These are phyloP conservation scores for Trichosporon coremiiforme DNA, from an alignment of 1,284 basidiomycete species.

Conservation along the genomic window DNA sequence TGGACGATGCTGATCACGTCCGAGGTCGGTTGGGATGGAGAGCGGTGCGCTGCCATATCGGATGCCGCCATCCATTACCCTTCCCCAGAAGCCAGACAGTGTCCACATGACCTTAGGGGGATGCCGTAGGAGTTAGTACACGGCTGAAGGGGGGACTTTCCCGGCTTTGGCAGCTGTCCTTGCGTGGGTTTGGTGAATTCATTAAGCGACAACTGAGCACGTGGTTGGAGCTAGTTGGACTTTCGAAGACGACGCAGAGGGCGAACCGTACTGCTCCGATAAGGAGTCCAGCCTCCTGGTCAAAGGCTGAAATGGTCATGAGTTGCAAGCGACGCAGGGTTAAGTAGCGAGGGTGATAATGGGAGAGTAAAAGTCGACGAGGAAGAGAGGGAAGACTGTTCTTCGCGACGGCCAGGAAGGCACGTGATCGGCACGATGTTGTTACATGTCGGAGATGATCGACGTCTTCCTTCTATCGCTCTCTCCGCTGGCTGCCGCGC, in stretches of 20 bases:
- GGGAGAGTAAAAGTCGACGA: neutral
- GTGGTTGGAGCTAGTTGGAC: neutral
- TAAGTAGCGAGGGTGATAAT: too few relatives aligned
- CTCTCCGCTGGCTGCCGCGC: neutral
- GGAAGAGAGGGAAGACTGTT: neutral
- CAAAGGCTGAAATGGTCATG: neutral
- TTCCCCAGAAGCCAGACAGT: neutral
- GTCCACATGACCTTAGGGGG: neutral
- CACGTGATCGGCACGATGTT: neutral
- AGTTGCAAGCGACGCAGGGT: too few relatives aligned
- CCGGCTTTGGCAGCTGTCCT: neutral
- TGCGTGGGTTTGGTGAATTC: neutral
- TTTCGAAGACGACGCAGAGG: neutral
- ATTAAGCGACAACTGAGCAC: neutral
- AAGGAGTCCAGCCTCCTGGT: neutral
- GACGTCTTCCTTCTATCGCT: neutral
- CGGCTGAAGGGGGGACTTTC: neutral
- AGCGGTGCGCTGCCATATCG: neutral
- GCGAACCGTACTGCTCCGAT: neutral
- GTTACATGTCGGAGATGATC: neutral
- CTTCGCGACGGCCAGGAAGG: neutral
- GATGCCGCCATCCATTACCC: neutral
- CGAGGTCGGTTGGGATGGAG: too few relatives aligned
- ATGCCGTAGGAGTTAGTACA: neutral
- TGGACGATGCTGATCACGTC: too few relatives aligned